Base-by-base conservation (phyloP, 345 rosid genomes). In the Sonneratia caseolaris region DNA sequence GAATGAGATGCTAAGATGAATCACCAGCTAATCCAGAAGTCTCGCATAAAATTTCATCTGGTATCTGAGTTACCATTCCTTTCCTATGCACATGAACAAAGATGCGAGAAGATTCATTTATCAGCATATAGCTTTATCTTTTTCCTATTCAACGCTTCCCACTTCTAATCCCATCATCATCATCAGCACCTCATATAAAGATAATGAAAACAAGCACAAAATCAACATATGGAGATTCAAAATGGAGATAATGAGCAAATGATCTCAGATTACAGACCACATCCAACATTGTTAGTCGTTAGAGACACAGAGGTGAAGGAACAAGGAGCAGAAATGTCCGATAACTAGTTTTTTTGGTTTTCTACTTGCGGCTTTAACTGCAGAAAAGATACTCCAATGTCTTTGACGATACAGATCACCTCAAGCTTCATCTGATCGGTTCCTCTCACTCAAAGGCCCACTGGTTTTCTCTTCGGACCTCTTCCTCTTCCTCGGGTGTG, bases 381-480 rank as follows among this genome's bases (percentile, higher is more conserved):
- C 64, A n/a, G 32, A 57, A 18, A 57, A n/a, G 35, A 57, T 22
- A 57, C 32, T 57, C 64, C 32, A 7, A 57, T 22, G 16, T 12
- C 22, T 53, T 53, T 18, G 59, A 18, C 0, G 6, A 53, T 7
- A 53, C 22, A 18, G 24, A 42, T 47, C 51, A 47, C 5, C 51
- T 53, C 19, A 22, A 57, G 32, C 64, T 57, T 57, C 64, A 7
- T 57, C 32, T 12, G 9, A 1, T n/a, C 22, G 0, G 59, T 57
- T 22, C 64, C 4, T 57, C 72, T 81, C 74, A 81, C 69, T 78
- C 82, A 48, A 81, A 81, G 21, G 84, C 84, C 84, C 84, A 81
- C 49, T 74, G 82, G 71, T 78, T 78, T 69, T 81, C 82, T 71
- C 76, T 73, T n/a, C 82, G 75, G 32, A 76, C 78, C 78, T 78